Percentiles rank a stretch among this genome's conserved stretches.
Conservation (phyloP, 129 eudicot genomes). For the Escallonia rubra region DNA sequence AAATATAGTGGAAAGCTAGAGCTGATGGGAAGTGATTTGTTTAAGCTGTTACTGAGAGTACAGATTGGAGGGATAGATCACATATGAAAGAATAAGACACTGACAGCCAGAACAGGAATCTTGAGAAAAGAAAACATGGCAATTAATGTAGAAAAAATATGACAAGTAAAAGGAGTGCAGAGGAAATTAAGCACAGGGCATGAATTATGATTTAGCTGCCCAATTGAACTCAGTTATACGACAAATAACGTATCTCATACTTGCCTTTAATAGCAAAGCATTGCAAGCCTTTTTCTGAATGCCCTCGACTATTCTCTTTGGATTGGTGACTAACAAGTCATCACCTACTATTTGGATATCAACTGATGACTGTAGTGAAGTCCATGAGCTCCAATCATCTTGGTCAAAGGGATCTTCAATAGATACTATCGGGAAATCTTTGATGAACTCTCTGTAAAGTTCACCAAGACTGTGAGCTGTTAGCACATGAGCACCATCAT, state of each 20-base stretch:
- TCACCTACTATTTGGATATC: conserved; percentile 91
- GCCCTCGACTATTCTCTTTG: conserved; percentile 80
- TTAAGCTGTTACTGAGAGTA: no score
- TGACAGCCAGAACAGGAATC: background rate
- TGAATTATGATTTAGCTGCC: no score
- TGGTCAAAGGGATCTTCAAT: conserved; percentile 99
- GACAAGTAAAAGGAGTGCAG: background rate
- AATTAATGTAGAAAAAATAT: background rate
- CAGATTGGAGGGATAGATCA: no score
- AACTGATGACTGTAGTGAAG: conserved; percentile 74
- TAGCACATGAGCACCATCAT: conserved; percentile 90
- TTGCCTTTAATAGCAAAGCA: conserved; percentile 73
- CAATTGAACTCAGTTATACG: background rate
- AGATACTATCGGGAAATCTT: conserved; percentile 92
- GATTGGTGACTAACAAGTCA: conserved; percentile 93
- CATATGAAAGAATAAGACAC: no score
- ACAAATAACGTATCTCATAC: conserved; percentile 12
- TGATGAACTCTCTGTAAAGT: conserved; percentile 69
- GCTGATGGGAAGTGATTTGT: no score
- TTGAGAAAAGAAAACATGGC: background rate
- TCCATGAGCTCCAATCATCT: conserved; percentile 96
- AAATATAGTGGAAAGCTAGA: no score
- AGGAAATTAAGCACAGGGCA: background rate
- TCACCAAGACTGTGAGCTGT: conserved; percentile 66
- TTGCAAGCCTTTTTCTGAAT: conserved; percentile 86